A percentile compares a stretch with the other conserved stretches of the same genome.
These are phyloP conservation scores for Akanthomyces lecanii DNA, from an alignment of 2,329 filamentous ascomycete genomes.

Conservation along the genomic window DNA sequence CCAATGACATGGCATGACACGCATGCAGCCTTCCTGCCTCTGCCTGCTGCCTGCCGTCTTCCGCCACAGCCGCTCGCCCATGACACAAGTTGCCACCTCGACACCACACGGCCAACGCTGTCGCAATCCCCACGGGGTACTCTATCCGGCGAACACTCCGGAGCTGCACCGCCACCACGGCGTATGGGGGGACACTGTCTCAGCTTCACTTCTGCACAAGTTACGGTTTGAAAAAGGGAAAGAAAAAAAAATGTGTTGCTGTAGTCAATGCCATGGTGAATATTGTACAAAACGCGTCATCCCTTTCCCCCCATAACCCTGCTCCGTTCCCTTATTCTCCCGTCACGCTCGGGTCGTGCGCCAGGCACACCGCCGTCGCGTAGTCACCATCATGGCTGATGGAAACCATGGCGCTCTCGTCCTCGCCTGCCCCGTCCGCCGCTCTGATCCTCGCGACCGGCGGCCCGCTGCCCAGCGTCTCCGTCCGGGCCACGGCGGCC, in stretches of 20 bases:
- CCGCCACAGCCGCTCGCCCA: neutral
- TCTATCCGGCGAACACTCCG: neutral
- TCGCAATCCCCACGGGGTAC: neutral
- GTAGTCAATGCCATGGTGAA: neutral
- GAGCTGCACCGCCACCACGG: neutral
- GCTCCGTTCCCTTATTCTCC: neutral
- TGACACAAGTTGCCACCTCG: neutral
- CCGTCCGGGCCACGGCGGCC: conserved; percentile 19
- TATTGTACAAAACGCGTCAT: neutral
- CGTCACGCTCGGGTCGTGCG: conserved; percentile 27
- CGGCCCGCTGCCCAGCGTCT: conserved; percentile 34
- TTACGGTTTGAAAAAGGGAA: too few relatives aligned
- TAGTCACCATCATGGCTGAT: conserved; percentile 88
- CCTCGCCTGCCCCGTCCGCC: conserved; percentile 23
- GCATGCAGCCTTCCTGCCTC: neutral
- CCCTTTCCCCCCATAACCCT: neutral
- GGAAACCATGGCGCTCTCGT: conserved; percentile 63
- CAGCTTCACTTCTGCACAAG: neutral
- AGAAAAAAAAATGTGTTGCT: neutral
- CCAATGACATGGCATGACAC: neutral
- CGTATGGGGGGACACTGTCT: too few relatives aligned
- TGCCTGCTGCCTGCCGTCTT: too few relatives aligned
- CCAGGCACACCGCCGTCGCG: conserved; percentile 66
- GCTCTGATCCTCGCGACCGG: conserved; percentile 42
- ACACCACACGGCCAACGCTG: neutral